A percentile compares a stretch with the other conserved stretches of the same genome.
Conservation (phyloP, 352 stramenopile genomes). For the Globisporangium carolinianum region DNA sequence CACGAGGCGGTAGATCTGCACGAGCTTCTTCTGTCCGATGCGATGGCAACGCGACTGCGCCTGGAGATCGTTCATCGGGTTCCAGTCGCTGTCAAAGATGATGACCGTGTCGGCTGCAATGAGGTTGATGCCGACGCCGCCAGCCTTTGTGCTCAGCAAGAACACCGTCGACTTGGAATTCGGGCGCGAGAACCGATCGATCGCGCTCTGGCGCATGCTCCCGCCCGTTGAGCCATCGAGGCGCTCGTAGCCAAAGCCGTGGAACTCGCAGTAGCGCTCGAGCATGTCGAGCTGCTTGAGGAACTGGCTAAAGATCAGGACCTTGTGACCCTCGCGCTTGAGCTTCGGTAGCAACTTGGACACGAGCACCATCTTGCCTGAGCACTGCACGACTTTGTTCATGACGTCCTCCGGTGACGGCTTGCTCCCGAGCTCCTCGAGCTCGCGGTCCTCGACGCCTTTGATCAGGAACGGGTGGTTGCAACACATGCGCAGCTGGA, state of each 20-base stretch:
- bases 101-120: conserved; percentile 99
- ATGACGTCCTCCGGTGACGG: conserved; percentile 52
- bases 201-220: conserved; percentile 88
- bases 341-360: conserved; percentile 88
- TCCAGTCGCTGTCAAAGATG: conserved; percentile 99
- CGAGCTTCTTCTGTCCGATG: conserved; percentile 98
- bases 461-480: conserved; percentile 99
- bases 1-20: conserved; percentile 97
- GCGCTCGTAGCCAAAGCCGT: conserved; percentile 85
- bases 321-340: conserved; percentile 89
- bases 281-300: conserved; percentile 91
- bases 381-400: conserved; percentile 82
- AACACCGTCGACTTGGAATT: conserved; percentile 98
- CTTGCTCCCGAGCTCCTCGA: conserved; percentile 59
- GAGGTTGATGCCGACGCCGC: conserved; percentile 97
- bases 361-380: conserved; percentile 88
- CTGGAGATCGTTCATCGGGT: conserved; percentile 94
- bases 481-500: conserved; percentile 99
- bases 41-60: conserved; percentile 92
- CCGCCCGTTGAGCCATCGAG: conserved; percentile 89
- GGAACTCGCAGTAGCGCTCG: conserved; percentile 89
- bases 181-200: conserved; percentile 95
- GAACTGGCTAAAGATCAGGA: conserved; percentile 96
- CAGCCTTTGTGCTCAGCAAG: conserved; percentile 97
- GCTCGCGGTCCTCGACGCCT: conserved; percentile 82